Evolutionary conservation across 306 rosid species (phyloP), one percentile per base, ranked within the genome.

Genomic region (Glycine tomentella): DNA sequence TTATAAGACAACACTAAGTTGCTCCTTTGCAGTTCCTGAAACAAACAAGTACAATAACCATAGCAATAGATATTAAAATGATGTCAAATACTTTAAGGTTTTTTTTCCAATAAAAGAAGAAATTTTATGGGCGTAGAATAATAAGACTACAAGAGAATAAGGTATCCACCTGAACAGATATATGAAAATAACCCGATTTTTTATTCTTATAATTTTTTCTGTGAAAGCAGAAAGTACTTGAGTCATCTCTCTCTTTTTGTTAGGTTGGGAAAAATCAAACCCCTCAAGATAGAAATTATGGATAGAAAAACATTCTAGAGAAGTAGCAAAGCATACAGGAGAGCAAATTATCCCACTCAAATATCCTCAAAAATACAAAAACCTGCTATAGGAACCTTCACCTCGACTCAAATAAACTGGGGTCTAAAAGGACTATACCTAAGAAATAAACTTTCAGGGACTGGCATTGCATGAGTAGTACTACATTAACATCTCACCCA

Each of bases 1-100:
- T 88, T 90, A 83, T 87, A 94, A 45, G 97, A 85, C 17, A 86
- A 59, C 80, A 89, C 63, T 17, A 94, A 84, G n/a, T 87, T 86
- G 74, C 86, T 84, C 84, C 78, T 74, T 45, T 85, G 81, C 51
- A 78, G 83, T 81, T 90, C 92, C 95, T 90, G 92, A 86, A 86
- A 86, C 86, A 84, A 57, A 86, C 86, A 84, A 62, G 68, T 52
- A 75, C 82, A 86, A 79, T 34, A 70, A 25, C 71, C 40, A 73
- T 49, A 10, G 2, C 70, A 65, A 33, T 70, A 49, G 9, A 71
- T 58, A 78, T 17, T 13, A 62, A 57, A 44, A 49, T 3, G 13
- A 63, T 82, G 72, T 2, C 36, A 57, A n/a, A 62, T 20, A 45
- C 7, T n/a, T 81, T 44, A 80, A 15, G 65, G 59, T 38, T 46